These are phyloP conservation scores for Phytopythium litorale DNA, from an alignment of 352 stramenopile genomes.

Conservation along the genomic window DNA sequence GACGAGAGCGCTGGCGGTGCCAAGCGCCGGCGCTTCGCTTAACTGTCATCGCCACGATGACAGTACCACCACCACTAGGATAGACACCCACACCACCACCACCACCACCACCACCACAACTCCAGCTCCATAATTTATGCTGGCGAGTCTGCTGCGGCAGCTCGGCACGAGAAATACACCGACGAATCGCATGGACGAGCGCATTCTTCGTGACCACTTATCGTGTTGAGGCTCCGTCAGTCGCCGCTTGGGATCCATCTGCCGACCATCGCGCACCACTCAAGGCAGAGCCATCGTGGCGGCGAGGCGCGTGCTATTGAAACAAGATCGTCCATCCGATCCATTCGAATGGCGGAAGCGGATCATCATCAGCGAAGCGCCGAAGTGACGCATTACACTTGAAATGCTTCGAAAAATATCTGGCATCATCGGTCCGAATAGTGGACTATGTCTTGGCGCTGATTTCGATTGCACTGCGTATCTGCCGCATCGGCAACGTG, in stretches of 20 bases:
- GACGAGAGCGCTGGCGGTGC: neutral
- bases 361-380: neutral
- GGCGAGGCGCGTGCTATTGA: neutral
- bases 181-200: neutral
- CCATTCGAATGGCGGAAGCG: too few relatives aligned
- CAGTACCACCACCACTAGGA: neutral
- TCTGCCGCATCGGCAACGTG: too few relatives aligned
- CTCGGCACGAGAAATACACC: neutral
- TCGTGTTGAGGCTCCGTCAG: too few relatives aligned
- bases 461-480: too few relatives aligned
- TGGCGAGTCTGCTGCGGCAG: neutral
- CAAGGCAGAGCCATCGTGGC: too few relatives aligned
- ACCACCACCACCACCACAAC: neutral
- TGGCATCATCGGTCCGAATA: too few relatives aligned
- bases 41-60: neutral
- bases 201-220: neutral
- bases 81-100: neutral
- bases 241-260: too few relatives aligned
- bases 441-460: too few relatives aligned
- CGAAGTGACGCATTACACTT: neutral
- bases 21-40: conserved; percentile 5
- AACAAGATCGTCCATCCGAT: too few relatives aligned
- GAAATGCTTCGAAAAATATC: too few relatives aligned
- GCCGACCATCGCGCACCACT: too few relatives aligned
- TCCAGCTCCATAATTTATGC: conserved; percentile 2